Conservation (phyloP, 2,329 filamentous ascomycete genomes). For the Ascochyta viciae-villosae region DNA sequence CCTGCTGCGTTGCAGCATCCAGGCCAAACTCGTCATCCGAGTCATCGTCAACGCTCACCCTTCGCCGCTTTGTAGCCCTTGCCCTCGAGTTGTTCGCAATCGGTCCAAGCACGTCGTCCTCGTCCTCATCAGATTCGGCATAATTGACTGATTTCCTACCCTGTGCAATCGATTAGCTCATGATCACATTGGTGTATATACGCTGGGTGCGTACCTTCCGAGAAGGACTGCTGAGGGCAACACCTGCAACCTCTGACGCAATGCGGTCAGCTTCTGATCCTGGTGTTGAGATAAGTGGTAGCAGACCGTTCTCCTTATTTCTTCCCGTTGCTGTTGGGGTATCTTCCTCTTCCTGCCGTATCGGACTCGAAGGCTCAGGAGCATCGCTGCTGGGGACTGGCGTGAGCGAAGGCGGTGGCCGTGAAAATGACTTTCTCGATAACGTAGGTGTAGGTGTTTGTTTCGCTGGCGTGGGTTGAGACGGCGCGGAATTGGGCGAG, state of each 20-base stretch:
- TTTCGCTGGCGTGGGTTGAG: constrained; percentile 33
- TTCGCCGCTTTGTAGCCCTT: constrained; percentile 63
- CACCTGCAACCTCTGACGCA: constrained; percentile 52
- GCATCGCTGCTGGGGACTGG: constrained; percentile 84
- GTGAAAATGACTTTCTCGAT: constrained; percentile 43
- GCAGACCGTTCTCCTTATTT: constrained; percentile 62
- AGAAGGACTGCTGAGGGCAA: constrained; percentile 72
- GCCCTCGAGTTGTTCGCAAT: constrained; percentile 55
- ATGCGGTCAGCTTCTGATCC: constrained; percentile 53
- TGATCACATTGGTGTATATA: no score
- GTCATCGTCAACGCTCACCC: constrained; percentile 68
- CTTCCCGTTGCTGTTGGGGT: constrained; percentile 49
- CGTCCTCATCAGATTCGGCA: constrained; percentile 79
- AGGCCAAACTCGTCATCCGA: constrained; percentile 72
- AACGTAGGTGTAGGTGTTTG: constrained; percentile 36
- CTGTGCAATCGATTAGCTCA: constrained; percentile 41
- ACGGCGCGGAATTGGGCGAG: constrained; percentile 52
- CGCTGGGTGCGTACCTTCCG: constrained; percentile 68
- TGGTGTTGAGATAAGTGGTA: constrained; percentile 49
- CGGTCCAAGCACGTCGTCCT: constrained; percentile 73
- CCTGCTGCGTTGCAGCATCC: constrained; percentile 63
- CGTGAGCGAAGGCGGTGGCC: constrained; percentile 60
- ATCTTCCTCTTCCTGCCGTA: constrained; percentile 66
- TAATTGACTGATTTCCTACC: constrained; percentile 76
- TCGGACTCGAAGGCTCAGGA: constrained; percentile 70